Conservation (phyloP, 768 basidiomycete species). For the Mycena filopes region DNA sequence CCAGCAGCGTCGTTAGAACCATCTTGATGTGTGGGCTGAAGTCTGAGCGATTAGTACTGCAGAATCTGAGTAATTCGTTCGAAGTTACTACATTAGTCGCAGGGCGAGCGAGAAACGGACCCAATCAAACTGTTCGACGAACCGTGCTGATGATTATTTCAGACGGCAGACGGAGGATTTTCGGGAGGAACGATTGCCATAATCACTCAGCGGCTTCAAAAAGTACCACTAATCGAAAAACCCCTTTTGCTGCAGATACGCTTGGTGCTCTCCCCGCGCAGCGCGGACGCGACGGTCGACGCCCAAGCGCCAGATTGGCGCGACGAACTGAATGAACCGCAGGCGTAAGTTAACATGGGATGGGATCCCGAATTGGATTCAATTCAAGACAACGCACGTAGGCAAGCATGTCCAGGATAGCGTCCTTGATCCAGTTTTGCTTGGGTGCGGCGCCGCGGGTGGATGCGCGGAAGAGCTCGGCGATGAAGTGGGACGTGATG, state of each 20-base stretch:
- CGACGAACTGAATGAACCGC: constrained; percentile 50
- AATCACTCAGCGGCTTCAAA: too few species aligned
- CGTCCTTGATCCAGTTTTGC: constrained; percentile 67
- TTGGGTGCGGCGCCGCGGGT: constrained; percentile 72
- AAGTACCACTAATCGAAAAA: constrained; percentile 48
- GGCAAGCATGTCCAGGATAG: constrained; percentile 55
- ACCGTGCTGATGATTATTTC: too few species aligned
- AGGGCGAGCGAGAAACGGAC: too few species aligned
- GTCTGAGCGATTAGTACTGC: too few species aligned
- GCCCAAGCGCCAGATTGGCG: constrained; percentile 62
- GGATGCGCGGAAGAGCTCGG: constrained; percentile 72
- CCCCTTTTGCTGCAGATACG: constrained; percentile 54
- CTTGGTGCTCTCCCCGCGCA: constrained; percentile 51
- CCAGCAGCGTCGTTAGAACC: too few species aligned
- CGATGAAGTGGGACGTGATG: constrained; percentile 67
- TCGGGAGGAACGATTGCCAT: too few species aligned
- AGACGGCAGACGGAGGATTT: too few species aligned
- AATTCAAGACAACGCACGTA: constrained; percentile 51
- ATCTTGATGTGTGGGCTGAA: too few species aligned
- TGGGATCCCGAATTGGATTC: constrained; percentile 4
- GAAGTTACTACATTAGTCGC: too few species aligned
- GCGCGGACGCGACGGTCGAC: constrained; percentile 58
- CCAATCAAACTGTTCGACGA: too few species aligned
- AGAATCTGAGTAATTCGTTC: too few species aligned
- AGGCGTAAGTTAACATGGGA: too few species aligned